Conservation (phyloP, 805 yeast species). For the Saccharomycopsis capsularis region DNA sequence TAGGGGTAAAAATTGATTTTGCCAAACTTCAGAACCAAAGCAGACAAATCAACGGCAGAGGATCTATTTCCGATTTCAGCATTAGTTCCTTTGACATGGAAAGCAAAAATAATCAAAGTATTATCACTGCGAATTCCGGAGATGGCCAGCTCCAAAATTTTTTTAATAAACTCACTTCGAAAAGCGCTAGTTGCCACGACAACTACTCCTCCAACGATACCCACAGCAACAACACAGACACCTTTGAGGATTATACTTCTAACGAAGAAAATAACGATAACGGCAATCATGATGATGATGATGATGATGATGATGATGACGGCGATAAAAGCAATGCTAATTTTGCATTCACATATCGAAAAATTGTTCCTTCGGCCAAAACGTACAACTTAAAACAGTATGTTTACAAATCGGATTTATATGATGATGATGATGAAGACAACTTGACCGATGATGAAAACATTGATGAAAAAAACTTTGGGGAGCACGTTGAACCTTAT, state of each 20-base stretch:
- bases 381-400: conserved; percentile 16
- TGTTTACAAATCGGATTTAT: conserved; percentile 13
- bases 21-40: neutral
- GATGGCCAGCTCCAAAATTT: conserved; percentile 9
- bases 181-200: neutral
- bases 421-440: conserved; percentile 13
- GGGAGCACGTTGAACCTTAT: neutral
- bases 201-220: neutral
- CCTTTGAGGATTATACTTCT: conserved; percentile 7
- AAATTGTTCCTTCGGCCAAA: conserved; percentile 13
- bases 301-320: conserved; percentile 3
- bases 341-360: neutral
- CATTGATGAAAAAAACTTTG: conserved; percentile 7
- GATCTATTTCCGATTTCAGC: conserved; percentile 9
- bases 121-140: neutral
- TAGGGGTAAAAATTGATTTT: neutral
- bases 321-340: neutral
- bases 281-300: conserved; percentile 3
- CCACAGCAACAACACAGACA: conserved; percentile 8
- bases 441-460: conserved; percentile 9
- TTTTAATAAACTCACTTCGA: conserved; percentile 10
- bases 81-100: conserved; percentile 7
- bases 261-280: conserved; percentile 5
- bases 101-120: conserved; percentile 14
- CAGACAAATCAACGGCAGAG: conserved; percentile 1